These are phyloP conservation scores for Tuber melanosporum DNA, from an alignment of 495 filamentous ascomycete species.

Conservation along the genomic window DNA sequence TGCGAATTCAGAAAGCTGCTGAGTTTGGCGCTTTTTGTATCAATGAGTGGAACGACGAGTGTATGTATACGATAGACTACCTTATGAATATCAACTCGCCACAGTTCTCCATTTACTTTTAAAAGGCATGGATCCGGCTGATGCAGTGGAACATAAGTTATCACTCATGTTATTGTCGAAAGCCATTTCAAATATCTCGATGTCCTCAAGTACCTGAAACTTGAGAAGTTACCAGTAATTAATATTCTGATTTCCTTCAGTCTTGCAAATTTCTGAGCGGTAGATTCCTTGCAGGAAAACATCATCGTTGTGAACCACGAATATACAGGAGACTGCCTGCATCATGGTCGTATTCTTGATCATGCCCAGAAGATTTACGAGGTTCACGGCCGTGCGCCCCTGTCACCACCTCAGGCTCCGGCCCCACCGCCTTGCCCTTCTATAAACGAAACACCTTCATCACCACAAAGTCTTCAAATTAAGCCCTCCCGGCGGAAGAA, in stretches of 20 bases:
- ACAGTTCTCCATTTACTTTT: conserved; percentile 14
- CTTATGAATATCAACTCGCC: not conserved
- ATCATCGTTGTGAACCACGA: conserved; percentile 64
- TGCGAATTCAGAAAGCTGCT: conserved; percentile 65
- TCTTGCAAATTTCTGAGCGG: conserved; percentile 3
- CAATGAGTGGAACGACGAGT: conserved; percentile 50
- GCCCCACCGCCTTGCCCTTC: not conserved
- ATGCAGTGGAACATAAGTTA: conserved; percentile 25
- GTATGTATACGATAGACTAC: conserved; percentile 19
- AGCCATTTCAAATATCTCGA: conserved; percentile 59
- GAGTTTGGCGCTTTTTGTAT: conserved; percentile 69
- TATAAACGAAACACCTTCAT: not conserved
- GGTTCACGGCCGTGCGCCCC: conserved; percentile 46
- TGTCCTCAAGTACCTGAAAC: conserved; percentile 56
- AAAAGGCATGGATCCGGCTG: conserved; percentile 11
- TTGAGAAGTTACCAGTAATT: conserved; percentile 48
- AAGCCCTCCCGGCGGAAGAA: not conserved
- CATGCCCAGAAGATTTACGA: conserved; percentile 55
- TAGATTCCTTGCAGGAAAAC: conserved; percentile 42
- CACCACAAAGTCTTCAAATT: conserved; percentile 13
- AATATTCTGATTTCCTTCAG: conserved; percentile 38
- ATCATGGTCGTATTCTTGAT: conserved; percentile 54
- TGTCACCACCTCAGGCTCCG: not conserved
- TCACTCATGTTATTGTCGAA: conserved; percentile 77
- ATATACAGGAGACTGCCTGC: conserved; percentile 74